Conservation (phyloP, 2,329 filamentous ascomycete genomes). For the Emergomyces pasteurianus region DNA sequence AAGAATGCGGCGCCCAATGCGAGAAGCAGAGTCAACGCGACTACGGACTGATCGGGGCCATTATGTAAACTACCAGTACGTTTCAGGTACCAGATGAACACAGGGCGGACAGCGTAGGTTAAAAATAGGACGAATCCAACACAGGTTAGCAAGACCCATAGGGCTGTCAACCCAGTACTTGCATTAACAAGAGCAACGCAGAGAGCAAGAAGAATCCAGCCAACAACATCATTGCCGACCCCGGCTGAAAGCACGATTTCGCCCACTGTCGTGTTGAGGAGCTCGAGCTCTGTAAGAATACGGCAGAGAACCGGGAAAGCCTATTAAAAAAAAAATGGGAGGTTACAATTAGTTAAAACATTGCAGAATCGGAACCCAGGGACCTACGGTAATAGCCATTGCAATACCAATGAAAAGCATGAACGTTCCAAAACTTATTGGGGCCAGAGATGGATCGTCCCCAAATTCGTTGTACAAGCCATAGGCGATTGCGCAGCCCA, state of each 20-base stretch:
- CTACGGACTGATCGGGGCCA: constrained; percentile 74
- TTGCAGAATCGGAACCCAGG: too few relatives aligned
- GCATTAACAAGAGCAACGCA: constrained; percentile 91
- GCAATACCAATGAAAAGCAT: constrained; percentile 83
- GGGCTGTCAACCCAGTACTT: constrained; percentile 63
- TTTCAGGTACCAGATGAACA: constrained; percentile 61
- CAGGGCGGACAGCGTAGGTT: constrained; percentile 57
- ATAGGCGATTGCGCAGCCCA: constrained; percentile 69
- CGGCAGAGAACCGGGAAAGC: constrained; percentile 83
- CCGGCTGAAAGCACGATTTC: constrained; percentile 77
- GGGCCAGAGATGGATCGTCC: constrained; percentile 42
- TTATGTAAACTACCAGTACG: constrained; percentile 70
- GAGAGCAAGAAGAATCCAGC: constrained; percentile 84
- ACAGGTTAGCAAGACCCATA: constrained; percentile 70
- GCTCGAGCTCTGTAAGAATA: constrained; percentile 81
- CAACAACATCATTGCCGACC: constrained; percentile 82
- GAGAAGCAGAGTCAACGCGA: constrained; percentile 69
- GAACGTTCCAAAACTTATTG: constrained; percentile 50
- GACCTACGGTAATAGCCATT: constrained; percentile 69
- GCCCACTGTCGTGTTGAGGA: constrained; percentile 49
- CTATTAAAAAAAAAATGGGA: constrained; percentile 25
- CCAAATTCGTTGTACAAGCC: constrained; percentile 68
- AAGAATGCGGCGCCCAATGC: constrained; percentile 74
- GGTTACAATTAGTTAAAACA: too few relatives aligned
- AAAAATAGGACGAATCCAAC: constrained; percentile 68